Evolutionary conservation across 1,284 basidiomycete genomes (phyloP), one percentile per base, ranked within the genome.

Genomic region (Chondrostereum purpureum): DNA sequence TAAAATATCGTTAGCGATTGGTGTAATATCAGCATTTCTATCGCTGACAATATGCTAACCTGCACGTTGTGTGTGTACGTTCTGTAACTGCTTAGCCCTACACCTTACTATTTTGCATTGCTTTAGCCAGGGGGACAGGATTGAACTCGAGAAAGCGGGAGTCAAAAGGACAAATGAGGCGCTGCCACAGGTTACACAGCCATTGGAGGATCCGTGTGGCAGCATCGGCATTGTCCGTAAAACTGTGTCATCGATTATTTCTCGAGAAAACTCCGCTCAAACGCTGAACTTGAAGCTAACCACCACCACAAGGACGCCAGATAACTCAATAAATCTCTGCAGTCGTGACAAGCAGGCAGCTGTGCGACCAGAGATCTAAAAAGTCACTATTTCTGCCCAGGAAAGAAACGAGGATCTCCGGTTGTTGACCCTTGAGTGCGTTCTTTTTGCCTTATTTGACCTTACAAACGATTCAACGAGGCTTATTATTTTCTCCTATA

Each of bases 231-330:
- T 18, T 23, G 33, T 23, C 36, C 46, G 34, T 21, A 24, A 39
- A 35, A 37, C 27, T 27, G 8, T n/a, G 11, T 16, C 44, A 46
- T 46, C 44, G 44, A 46, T 46, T 21, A 46, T 46, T 41, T 40
- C 41, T 41, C 38, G 43, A 44, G 18, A 34, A 38, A 44, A 39
- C 36, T 44, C 43, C 43, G 43, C 17, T 12, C 36, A 11, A 20
- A 38, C 42, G 23, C 23, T 17, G 5, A 22, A 13, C 33, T 18
- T n/a, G n/a, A n/a, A n/a, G 3, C n/a, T 14, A 34, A 17, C 42
- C 12, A 17, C 17, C 14, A 37, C 21, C n/a, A 12, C 16, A 43
- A 13, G 10, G 20, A 21, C 13, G 33, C 41, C 8, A 12, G 20
- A 19, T 14, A 42, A 42, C 13, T 16, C n/a, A n/a, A n/a, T n/a